Percentiles rank a stretch among this genome's conserved stretches.
These are phyloP conservation scores for Omphalotus guepiniiformis DNA, from an alignment of 768 basidiomycete genomes.

Conservation along the genomic window DNA sequence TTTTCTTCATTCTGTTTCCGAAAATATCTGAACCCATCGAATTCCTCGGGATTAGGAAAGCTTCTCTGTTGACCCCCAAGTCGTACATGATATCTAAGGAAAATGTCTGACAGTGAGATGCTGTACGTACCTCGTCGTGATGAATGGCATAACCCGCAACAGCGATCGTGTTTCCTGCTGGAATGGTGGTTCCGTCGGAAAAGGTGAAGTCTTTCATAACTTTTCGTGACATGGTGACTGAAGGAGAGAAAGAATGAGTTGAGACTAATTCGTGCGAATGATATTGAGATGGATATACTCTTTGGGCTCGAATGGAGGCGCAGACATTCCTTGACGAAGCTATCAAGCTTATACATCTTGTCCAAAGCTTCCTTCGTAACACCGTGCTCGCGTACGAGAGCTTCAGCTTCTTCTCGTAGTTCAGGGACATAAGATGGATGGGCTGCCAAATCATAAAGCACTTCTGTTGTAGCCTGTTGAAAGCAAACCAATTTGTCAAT, in stretches of 20 bases:
- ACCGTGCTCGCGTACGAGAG: conserved; percentile 18
- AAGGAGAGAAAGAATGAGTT: not conserved
- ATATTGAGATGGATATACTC: not conserved
- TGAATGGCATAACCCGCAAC: conserved; percentile 17
- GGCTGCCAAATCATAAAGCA: conserved; percentile 16
- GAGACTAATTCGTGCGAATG: conserved; percentile 12
- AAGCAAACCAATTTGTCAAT: not conserved
- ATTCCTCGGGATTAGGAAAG: conserved; percentile 11
- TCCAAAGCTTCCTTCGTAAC: conserved; percentile 27
- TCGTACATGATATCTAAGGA: not conserved
- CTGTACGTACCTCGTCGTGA: conserved; percentile 24
- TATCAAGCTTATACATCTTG: conserved; percentile 30
- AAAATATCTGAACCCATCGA: conserved; percentile 13
- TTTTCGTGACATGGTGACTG: conserved; percentile 19
- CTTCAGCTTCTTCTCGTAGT: conserved; percentile 20
- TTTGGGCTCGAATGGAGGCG: not conserved
- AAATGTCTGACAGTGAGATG: no score
- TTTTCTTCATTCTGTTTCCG: conserved; percentile 5
- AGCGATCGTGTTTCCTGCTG: conserved; percentile 23
- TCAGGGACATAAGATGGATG: conserved; percentile 17
- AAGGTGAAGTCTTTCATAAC: conserved; percentile 27
- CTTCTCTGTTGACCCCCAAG: conserved; percentile 8
- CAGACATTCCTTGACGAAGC: conserved; percentile 27
- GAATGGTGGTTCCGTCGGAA: conserved; percentile 31
- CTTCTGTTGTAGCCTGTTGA: conserved; percentile 14